Percentiles rank a stretch among this genome's conserved stretches.
Evolutionary conservation across 2,329 filamentous ascomycete species (phyloP).

Genomic region (Aspergillus ruber): DNA sequence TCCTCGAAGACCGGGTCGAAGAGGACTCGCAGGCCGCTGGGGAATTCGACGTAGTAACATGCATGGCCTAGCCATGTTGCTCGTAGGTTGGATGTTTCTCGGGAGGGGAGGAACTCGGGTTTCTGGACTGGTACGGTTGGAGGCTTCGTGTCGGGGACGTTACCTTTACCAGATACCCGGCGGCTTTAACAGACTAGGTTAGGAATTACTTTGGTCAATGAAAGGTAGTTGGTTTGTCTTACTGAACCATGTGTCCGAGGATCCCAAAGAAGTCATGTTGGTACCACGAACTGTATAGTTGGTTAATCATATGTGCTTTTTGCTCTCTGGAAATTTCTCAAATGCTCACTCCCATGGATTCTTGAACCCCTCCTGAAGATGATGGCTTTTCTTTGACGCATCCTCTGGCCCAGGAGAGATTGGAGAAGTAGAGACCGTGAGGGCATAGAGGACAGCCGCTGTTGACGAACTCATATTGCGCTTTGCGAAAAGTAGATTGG

Average conservation of each 20-base stretch:
- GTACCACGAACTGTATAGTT: constrained; percentile 16
- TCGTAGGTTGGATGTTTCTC: constrained; percentile 57
- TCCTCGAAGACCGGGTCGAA: constrained; percentile 93
- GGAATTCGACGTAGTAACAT: constrained; percentile 88
- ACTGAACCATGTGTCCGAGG: constrained; percentile 10
- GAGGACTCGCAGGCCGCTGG: constrained; percentile 74
- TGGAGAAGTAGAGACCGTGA: constrained; percentile 33
- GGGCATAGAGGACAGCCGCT: constrained; percentile 35
- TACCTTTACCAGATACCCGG: constrained; percentile 44
- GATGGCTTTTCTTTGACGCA: constrained; percentile 34
- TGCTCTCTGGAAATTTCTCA: not conserved
- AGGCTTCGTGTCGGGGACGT: constrained; percentile 56
- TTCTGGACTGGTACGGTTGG: constrained; percentile 61
- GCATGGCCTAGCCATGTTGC: constrained; percentile 95
- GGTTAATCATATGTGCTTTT: constrained; percentile 6
- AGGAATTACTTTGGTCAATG: not conserved
- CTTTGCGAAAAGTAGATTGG: constrained; percentile 8
- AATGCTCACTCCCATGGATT: constrained; percentile 40
- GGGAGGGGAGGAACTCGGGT: constrained; percentile 60
- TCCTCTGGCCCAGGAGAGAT: constrained; percentile 32
- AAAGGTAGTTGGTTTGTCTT: constrained; percentile 1
- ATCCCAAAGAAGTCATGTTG: constrained; percentile 3
- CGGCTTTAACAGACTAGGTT: constrained; percentile 21
- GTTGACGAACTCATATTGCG: constrained; percentile 33
- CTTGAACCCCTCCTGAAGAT: constrained; percentile 31